These are phyloP conservation scores for Blastobotrys malaysiensis DNA, from an alignment of 1,139 yeast genomes.

Conservation along the genomic window DNA sequence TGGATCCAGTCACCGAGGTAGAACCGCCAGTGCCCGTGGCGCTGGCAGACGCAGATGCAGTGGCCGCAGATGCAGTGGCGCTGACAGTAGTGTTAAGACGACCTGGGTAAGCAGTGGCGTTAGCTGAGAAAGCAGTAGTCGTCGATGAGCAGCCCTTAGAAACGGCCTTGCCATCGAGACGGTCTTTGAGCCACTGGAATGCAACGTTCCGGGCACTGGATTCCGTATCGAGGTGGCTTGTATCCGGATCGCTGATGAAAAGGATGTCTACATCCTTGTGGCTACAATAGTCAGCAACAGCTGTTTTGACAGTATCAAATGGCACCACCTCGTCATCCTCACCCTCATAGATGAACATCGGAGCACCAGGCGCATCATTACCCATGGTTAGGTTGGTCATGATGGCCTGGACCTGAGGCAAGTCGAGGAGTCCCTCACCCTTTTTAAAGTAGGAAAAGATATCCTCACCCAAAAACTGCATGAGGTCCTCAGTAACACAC, in stretches of 20 bases:
- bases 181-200: slow-evolving; percentile 16
- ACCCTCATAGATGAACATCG: slow-evolving; percentile 30
- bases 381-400: slow-evolving; percentile 19
- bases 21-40: neutral
- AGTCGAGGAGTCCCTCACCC: slow-evolving; percentile 17
- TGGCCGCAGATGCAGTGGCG: neutral
- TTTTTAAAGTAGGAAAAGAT: slow-evolving; percentile 18
- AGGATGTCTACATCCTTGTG: slow-evolving; percentile 22
- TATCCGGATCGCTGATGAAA: slow-evolving; percentile 21
- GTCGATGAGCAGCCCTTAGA: slow-evolving; percentile 9
- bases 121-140: slow-evolving; percentile 5
- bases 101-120: neutral
- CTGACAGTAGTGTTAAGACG: neutral
- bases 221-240: slow-evolving; percentile 17
- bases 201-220: slow-evolving; percentile 16
- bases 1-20: neutral
- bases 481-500: slow-evolving; percentile 18
- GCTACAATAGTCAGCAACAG: slow-evolving; percentile 23
- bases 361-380: slow-evolving; percentile 19
- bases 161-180: slow-evolving; percentile 12
- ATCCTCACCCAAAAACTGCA: slow-evolving; percentile 17
- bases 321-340: slow-evolving; percentile 25
- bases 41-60: neutral
- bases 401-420: slow-evolving; percentile 12
- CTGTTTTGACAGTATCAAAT: slow-evolving; percentile 17